phyloP scores from a whole-genome alignment of 169 alveolate species.

The Plasmodium chabaudi region DNA sequence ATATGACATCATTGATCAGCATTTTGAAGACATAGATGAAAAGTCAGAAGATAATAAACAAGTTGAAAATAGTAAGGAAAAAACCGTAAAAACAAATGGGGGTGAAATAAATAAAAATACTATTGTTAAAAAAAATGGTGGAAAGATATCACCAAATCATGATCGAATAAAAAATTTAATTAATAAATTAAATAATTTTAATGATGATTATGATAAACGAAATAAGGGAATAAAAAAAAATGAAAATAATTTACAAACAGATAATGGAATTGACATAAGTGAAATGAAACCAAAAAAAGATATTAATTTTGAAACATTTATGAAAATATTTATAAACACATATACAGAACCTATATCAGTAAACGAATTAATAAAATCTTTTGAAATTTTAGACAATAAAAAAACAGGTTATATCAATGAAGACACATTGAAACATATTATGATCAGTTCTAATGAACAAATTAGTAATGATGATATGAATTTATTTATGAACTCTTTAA shows the following conservation, averaged over 20 bases:
- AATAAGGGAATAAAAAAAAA: not conserved
- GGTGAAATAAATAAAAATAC: conserved; percentile 1
- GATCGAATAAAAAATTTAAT: conserved; percentile 42
- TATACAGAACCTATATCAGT: conserved; percentile 70
- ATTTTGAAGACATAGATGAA: conserved; percentile 46
- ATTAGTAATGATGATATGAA: conserved; percentile 46
- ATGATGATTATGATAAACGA: conserved; percentile 15
- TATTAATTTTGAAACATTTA: conserved; percentile 61
- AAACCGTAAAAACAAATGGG: not conserved
- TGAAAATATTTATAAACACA: conserved; percentile 46
- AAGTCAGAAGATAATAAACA: conserved; percentile 9
- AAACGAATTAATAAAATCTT: conserved; percentile 42
- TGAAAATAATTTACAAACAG: not conserved
- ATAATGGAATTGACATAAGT: not conserved
- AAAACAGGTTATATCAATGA: conserved; percentile 59
- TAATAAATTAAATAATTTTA: conserved; percentile 20
- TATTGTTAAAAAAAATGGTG: conserved; percentile 6
- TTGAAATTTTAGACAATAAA: conserved; percentile 73
- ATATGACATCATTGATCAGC: conserved; percentile 20
- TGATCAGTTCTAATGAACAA: conserved; percentile 53
- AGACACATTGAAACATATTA: conserved; percentile 27
- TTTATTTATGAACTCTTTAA: conserved; percentile 44
- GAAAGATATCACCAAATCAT: conserved; percentile 5
- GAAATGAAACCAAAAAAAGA: conserved; percentile 44
- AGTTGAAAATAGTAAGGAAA: not conserved